These are phyloP conservation scores for Trichoderma endophyticum DNA, from an alignment of 2,329 filamentous ascomycete species.

Conservation along the genomic window DNA sequence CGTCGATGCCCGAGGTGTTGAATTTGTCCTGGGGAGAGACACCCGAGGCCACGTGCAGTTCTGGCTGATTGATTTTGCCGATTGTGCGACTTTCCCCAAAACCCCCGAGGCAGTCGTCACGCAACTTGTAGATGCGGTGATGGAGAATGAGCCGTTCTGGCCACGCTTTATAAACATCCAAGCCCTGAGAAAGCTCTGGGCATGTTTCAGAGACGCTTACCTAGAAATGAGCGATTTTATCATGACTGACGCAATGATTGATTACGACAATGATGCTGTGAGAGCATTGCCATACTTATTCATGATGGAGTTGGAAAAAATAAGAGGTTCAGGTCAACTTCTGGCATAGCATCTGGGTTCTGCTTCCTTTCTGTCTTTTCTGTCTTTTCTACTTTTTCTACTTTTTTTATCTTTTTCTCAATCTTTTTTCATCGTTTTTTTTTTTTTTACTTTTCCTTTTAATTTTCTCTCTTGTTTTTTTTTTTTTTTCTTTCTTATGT, in stretches of 20 bases:
- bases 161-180: slow-evolving; percentile 19
- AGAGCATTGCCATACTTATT: slow-evolving; percentile 11
- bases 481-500: neutral
- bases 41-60: slow-evolving; percentile 13
- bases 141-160: slow-evolving; percentile 20
- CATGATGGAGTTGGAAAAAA: slow-evolving; percentile 20
- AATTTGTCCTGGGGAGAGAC: slow-evolving; percentile 24
- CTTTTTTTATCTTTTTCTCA: neutral
- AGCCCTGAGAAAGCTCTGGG: slow-evolving; percentile 17
- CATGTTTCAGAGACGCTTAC: slow-evolving; percentile 18
- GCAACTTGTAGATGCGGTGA: slow-evolving; percentile 20
- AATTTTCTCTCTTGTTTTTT: neutral
- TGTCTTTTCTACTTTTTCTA: neutral
- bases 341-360: neutral
- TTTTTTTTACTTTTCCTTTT: neutral
- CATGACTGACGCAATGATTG: slow-evolving; percentile 1
- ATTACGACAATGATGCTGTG: neutral
- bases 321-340: slow-evolving; percentile 12
- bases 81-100: slow-evolving; percentile 20
- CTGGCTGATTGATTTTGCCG: slow-evolving; percentile 27
- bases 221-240: slow-evolving; percentile 18
- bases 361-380: too few relatives aligned
- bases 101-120: slow-evolving; percentile 12
- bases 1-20: slow-evolving; percentile 25
- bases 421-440: neutral